phyloP scores from a whole-genome alignment of 163 green algal species.

The Chlamydomonas reinhardtii region DNA sequence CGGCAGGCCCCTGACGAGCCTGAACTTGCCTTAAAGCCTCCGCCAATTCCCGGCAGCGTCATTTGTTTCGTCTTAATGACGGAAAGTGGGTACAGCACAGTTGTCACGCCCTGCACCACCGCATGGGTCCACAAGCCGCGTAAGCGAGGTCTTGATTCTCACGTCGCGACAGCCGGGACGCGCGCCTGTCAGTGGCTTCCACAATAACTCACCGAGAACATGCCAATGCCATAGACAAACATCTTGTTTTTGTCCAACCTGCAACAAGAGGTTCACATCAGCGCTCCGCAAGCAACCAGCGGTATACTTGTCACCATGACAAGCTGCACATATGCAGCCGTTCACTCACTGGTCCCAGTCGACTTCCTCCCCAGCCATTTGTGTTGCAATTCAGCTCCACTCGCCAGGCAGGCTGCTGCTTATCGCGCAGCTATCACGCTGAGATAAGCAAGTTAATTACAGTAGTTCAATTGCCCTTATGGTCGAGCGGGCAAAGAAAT shows the following conservation, averaged over 20 bases:
- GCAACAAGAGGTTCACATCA: not conserved
- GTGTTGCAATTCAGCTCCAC: not conserved
- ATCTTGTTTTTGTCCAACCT: constrained; percentile 88
- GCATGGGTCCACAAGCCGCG: too few relatives aligned
- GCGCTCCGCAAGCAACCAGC: not conserved
- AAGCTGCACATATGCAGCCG: too few relatives aligned
- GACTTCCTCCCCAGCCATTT: constrained; percentile 19
- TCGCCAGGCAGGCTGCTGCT: too few relatives aligned
- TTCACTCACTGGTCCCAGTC: constrained; percentile 50
- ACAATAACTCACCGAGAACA: constrained; percentile 78
- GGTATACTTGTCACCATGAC: not conserved
- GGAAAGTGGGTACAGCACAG: constrained; percentile 87
- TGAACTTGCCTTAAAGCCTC: constrained; percentile 45
- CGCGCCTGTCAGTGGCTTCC: not conserved
- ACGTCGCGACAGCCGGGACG: too few relatives aligned
- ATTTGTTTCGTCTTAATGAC: constrained; percentile 97
- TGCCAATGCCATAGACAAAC: constrained; percentile 74
- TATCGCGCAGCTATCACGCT: too few relatives aligned
- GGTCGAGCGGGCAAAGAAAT: too few relatives aligned
- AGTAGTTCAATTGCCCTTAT: too few relatives aligned
- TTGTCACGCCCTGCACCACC: constrained; percentile 78
- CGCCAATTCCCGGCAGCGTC: constrained; percentile 58
- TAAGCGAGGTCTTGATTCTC: too few relatives aligned
- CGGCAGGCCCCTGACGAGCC: too few relatives aligned
- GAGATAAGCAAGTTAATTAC: not conserved